Base-by-base conservation (phyloP, 257 asterid genomes). In the Solanum neorickii region DNA sequence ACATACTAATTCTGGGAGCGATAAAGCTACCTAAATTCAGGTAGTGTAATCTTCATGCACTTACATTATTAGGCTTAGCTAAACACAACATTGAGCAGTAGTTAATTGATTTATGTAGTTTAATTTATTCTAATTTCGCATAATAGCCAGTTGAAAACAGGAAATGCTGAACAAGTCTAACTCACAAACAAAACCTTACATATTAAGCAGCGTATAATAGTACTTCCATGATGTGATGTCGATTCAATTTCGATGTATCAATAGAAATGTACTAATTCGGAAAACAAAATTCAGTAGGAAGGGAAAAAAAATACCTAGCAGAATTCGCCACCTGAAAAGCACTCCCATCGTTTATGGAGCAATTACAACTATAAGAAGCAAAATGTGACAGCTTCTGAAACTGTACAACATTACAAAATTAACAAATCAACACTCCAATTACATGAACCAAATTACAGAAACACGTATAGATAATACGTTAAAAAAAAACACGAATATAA, bases 271-370 rank as follows among this genome's bases (percentile, higher is more conserved):
- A 23, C 52, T 6, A 35, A 14, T n/a, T 69, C 21, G 6, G 23
- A 21, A 59, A 86, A 42, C 20, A 8, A 68, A 60, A 78, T 21
- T 23, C 15, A 74, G 2, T 20, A 44, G 84, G 21, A 15, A 7
- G 10, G 12, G 5, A 70, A 16, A 7, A 18, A 73, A 15, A 15
- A 15, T 87, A 92, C 99, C 98, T 93, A 13, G 91, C 47, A 15
- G 94, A 93, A 83, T 94, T 93, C 52, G 93, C 93, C 90, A 92
- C 93, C 20, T 88, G 94, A 80, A 92, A 90, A 85, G 93, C 37
- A 74, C 84, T 75, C 82, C 47, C 89, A 39, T 87, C 86, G 86
- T 16, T 46, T 52, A 23, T 86, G 72, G 20, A 86, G 80, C 25
- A 85, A 86, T 89, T 88, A 86, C 80, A 91, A 41, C 86, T 29